Evolutionary conservation across 768 basidiomycete species (phyloP).

Genomic region (Kwoniella sp.): DNA sequence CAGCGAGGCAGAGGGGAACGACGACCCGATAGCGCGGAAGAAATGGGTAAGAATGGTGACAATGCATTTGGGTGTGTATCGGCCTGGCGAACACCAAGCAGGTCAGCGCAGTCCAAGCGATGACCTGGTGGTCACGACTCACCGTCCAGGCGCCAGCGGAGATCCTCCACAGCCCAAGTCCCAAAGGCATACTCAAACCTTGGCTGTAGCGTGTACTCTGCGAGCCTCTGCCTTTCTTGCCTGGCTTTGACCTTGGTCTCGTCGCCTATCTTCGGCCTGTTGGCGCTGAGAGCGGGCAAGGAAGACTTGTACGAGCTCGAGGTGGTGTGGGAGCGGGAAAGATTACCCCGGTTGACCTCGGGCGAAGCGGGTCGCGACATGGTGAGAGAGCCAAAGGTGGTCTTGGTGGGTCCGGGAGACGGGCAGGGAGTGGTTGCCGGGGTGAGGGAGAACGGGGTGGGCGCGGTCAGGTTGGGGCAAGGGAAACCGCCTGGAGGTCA

Average conservation of each 20-base stretch:
- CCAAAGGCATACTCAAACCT: constrained; percentile 42
- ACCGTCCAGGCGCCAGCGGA: constrained; percentile 41
- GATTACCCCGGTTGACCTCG: not conserved
- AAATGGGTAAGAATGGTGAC: constrained; percentile 26
- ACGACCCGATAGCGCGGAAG: constrained; percentile 24
- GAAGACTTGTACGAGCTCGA: constrained; percentile 9
- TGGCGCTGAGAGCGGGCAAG: constrained; percentile 31
- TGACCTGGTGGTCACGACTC: not conserved
- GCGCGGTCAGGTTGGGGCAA: constrained; percentile 43
- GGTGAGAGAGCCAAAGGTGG: constrained; percentile 13
- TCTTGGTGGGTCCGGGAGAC: constrained; percentile 25
- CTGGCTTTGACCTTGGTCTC: constrained; percentile 23
- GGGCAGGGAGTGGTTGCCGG: constrained; percentile 37
- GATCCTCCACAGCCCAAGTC: constrained; percentile 30
- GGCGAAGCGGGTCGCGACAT: constrained; percentile 13
- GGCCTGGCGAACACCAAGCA: constrained; percentile 16
- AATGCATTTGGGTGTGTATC: constrained; percentile 39
- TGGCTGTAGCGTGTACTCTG: constrained; percentile 38
- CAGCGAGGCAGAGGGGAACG: constrained; percentile 24
- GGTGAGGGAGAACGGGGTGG: constrained; percentile 39
- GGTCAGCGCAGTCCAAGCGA: not conserved
- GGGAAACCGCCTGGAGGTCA: constrained; percentile 37
- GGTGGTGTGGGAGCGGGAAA: not conserved
- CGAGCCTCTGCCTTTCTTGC: constrained; percentile 27
- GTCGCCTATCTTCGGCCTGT: constrained; percentile 33